These are phyloP conservation scores for Malus hybrid DNA, from an alignment of 331 rosid species.

Conservation along the genomic window DNA sequence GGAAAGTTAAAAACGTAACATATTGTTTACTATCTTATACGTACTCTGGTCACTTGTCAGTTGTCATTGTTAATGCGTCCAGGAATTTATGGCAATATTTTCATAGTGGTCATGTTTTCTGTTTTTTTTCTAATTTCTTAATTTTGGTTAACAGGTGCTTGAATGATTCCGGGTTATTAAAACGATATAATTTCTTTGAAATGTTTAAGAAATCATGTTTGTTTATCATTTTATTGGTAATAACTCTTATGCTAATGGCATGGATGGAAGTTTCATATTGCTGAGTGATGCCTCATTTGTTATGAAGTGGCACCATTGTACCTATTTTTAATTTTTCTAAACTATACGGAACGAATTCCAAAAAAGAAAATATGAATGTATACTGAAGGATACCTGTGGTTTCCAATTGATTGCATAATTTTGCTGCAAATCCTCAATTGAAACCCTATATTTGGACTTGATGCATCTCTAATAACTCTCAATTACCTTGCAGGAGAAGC, in stretches of 20 bases:
- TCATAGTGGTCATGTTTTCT: too few species aligned
- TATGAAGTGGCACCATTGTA: neutral
- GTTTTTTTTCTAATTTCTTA: too few species aligned
- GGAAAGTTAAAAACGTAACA: neutral
- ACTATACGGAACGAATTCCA: neutral
- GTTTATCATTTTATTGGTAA: neutral
- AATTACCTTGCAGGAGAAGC: conserved; percentile 63
- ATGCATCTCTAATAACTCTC: conserved; percentile 3
- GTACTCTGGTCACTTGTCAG: too few species aligned
- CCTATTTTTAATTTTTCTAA: neutral
- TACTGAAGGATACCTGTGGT: neutral
- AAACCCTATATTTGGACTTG: neutral
- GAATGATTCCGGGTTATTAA: too few species aligned
- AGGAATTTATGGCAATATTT: too few species aligned
- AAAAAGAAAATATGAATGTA: neutral
- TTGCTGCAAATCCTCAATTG: neutral
- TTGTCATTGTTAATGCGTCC: too few species aligned
- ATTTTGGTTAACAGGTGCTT: too few species aligned
- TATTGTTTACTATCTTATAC: too few species aligned
- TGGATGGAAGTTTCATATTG: neutral
- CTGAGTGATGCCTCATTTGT: neutral
- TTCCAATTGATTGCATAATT: too few species aligned
- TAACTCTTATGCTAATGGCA: neutral
- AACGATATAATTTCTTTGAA: neutral
- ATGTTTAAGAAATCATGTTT: neutral